Conservation (phyloP, 108 stramenopile genomes). For the Nannochloropsis gaditana region DNA sequence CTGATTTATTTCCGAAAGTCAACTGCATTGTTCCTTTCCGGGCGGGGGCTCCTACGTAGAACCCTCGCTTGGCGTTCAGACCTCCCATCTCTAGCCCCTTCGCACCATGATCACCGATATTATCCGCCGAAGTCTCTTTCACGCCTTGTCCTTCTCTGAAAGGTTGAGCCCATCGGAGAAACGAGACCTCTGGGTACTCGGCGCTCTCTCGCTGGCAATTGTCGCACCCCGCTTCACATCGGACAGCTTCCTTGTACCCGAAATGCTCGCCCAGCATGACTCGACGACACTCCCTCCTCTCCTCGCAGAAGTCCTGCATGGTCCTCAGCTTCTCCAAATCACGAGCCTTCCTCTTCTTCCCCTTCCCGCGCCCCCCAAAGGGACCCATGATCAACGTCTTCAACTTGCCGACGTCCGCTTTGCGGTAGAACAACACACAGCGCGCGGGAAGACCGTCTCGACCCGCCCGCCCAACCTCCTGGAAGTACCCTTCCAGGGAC, state of each 20-base stretch:
- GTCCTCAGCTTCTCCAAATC: neutral
- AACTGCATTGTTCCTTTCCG: too few species aligned
- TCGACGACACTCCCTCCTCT: neutral
- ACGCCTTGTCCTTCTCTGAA: too few species aligned
- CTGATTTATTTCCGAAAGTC: too few species aligned
- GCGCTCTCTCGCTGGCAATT: neutral
- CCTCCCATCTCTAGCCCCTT: too few species aligned
- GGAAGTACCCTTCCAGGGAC: slow-evolving; percentile 79
- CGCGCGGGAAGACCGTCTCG: slow-evolving; percentile 68
- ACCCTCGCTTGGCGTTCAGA: too few species aligned
- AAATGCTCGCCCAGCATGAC: neutral
- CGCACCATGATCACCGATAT: too few species aligned
- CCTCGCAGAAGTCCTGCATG: neutral
- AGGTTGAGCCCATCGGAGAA: too few species aligned
- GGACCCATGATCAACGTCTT: slow-evolving; percentile 11
- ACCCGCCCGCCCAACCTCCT: slow-evolving; percentile 90
- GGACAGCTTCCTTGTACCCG: neutral
- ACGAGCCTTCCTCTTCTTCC: slow-evolving; percentile 10
- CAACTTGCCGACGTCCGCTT: neutral
- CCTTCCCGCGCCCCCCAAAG: neutral
- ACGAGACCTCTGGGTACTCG: too few species aligned
- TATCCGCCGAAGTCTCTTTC: too few species aligned
- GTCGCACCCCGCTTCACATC: neutral
- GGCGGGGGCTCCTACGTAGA: too few species aligned
- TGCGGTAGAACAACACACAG: slow-evolving; percentile 56